These are phyloP conservation scores for Fusarium armeniacum DNA, from an alignment of 2,329 filamentous ascomycete genomes.

Conservation along the genomic window DNA sequence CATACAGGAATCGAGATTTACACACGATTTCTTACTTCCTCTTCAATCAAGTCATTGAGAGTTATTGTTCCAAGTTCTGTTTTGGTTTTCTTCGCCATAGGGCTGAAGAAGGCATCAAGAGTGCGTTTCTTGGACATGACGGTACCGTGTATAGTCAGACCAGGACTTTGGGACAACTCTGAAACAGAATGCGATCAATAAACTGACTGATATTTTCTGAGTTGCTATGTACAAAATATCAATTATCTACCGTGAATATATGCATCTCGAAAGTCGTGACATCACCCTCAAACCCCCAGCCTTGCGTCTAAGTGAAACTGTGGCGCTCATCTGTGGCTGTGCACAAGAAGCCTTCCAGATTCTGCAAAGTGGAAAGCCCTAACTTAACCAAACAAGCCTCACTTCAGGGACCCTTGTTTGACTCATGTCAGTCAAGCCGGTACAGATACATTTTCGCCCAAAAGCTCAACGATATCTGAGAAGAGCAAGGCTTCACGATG, in stretches of 20 bases:
- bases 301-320: conserved; percentile 29
- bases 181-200: no score
- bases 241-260: conserved; percentile 9
- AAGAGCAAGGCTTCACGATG: conserved; percentile 49
- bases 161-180: neutral
- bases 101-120: conserved; percentile 75
- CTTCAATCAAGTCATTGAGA: conserved; percentile 13
- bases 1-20: fast-evolving
- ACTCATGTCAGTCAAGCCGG: conserved; percentile 35
- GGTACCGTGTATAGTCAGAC: neutral
- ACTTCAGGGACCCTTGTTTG: conserved; percentile 42
- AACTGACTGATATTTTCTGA: neutral
- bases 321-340: conserved; percentile 48
- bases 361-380: conserved; percentile 39
- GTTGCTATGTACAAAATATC: neutral
- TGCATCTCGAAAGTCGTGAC: conserved; percentile 38
- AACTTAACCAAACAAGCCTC: conserved; percentile 50
- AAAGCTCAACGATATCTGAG: conserved; percentile 42
- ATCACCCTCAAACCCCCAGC: conserved; percentile 39
- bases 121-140: conserved; percentile 63
- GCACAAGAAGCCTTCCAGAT: conserved; percentile 11
- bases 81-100: conserved; percentile 47
- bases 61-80: conserved; percentile 14
- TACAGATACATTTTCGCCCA: conserved; percentile 37
- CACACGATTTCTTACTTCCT: conserved; percentile 8